Conservation (phyloP, 2,329 filamentous ascomycete species). For the Trichoderma atroviride region DNA sequence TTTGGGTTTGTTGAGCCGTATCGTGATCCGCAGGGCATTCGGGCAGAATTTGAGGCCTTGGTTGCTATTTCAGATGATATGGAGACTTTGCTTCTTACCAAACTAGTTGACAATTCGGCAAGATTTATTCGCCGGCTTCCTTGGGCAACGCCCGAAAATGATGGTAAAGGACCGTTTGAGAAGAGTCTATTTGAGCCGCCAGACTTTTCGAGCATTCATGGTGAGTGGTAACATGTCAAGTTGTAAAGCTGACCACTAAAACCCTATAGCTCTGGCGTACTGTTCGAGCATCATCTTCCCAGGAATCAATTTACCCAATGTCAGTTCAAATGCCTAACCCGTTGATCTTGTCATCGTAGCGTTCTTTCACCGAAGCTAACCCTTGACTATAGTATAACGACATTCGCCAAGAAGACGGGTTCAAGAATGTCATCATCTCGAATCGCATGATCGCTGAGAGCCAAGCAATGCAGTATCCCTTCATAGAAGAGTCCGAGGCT, state of each 20-base stretch:
- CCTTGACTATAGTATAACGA: conserved; percentile 49
- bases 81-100: too few relatives aligned
- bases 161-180: conserved; percentile 62
- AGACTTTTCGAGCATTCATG: conserved; percentile 73
- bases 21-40: conserved; percentile 60
- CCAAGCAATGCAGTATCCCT: too few relatives aligned
- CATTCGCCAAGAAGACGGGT: conserved; percentile 61
- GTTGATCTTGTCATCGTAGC: too few relatives aligned
- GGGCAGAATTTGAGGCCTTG: conserved; percentile 63
- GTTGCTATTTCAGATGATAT: conserved; percentile 55
- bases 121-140: conserved; percentile 67
- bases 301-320: too few relatives aligned
- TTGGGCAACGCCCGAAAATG: conserved; percentile 54
- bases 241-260: too few relatives aligned
- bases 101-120: too few relatives aligned
- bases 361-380: too few relatives aligned
- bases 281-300: too few relatives aligned
- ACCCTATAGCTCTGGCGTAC: too few relatives aligned
- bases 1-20: conserved; percentile 67
- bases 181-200: conserved; percentile 72
- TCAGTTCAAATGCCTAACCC: too few relatives aligned
- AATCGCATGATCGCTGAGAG: conserved; percentile 53
- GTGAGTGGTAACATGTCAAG: conserved; percentile 48
- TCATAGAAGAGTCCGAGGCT: conserved; percentile 26
- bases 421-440: conserved; percentile 66